Base-by-base conservation (phyloP, 2,329 filamentous ascomycete genomes). In the Xylariaceae sp. region DNA sequence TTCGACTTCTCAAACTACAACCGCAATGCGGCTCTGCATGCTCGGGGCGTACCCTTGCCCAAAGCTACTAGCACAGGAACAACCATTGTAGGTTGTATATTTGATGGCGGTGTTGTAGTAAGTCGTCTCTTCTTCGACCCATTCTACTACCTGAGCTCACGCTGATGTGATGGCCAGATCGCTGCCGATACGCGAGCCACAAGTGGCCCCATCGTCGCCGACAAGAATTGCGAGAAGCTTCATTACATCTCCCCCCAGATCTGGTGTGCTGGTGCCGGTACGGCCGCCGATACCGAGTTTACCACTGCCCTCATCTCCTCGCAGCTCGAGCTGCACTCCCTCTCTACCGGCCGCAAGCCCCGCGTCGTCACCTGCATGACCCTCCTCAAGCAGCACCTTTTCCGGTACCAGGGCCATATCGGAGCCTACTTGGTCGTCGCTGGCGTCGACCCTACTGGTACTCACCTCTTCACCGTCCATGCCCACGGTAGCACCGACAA, bases 1-100 rank as follows among this genome's bases (percentile, higher is more conserved):
- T 96, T 97, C 84, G 92, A 97, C 81, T 99, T 99, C 84, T 95
- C 92, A 77, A 99, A 99, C 84, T 94, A 97, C 86, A 96, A 96
- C 85, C 91, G 94, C 82, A 99, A 99, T 85, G 86, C 89, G 75
- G 93, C 93, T 66, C 86, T 99, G 68, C 93, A 97, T 76, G 91
- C 93, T 70, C 87, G 88, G 77, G 95, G 95, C 69, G 88, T 97
- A 55, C 94, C 94, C 63, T 82, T 97, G 61, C 94, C 95, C 71
- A 97, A 97, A 80, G 94, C 94, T 64, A 99, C 94, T 62, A 97
- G 92, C 78, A 99, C 94, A 62, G 94, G 94, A 80, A 99, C 94
- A 61, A 99, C 94, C 66, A 99, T 99, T 77, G 94, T 99, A 55
- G 94, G 94, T 70, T 97, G 93, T 73, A 88, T 97, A 77, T 99